Evolutionary conservation across 179 eudicot genomes (phyloP), one percentile per base, ranked within the genome.

Genomic region (Camellia oleifera): DNA sequence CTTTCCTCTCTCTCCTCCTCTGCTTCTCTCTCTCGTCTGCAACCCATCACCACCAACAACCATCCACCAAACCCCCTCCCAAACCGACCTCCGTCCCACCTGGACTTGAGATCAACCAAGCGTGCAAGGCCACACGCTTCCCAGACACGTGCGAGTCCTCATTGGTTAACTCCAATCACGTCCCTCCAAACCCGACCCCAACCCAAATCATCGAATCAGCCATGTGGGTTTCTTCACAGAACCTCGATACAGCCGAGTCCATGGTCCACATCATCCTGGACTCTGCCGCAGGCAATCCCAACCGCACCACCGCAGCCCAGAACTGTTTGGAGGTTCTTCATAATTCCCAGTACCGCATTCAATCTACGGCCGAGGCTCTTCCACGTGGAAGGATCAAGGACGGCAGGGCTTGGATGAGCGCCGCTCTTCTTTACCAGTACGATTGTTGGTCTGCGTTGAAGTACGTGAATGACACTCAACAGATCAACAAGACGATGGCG

Each of bases 381-480:
- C 64, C 83, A 45, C 83, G 91, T 72, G 93, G 88, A 77, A 75
- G 76, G 61, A 71, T 74, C 62, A 92, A 88, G 72, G 88, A 93
- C 83, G 92, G 88, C 4, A 91, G 98, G 0, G 98, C 98, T 0
- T 95, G 89, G 90, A 83, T 84, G 74, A 85, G 87, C 79, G 98
- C 98, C 4, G 92, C 89, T 2, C 68, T 92, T 40, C 85, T 88
- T 0, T 95, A 89, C 88, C 95, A 93, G 79, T 89, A 90, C 80
- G 97, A 90, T 79, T 95, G 97, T 85, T 91, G 92, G 97, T 86
- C 91, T 0, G 95, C 80, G 6, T 88, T 95, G 57, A 89, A 92
- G 77, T 89, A 93, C 91, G 98, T 88, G 0, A 95, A 92, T 77
- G 91, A 87, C 64, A 90, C 90, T 9, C 85, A 69, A 56, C 57